These are phyloP conservation scores for Tricholoma furcatifolium DNA, from an alignment of 768 basidiomycete species.

Conservation along the genomic window DNA sequence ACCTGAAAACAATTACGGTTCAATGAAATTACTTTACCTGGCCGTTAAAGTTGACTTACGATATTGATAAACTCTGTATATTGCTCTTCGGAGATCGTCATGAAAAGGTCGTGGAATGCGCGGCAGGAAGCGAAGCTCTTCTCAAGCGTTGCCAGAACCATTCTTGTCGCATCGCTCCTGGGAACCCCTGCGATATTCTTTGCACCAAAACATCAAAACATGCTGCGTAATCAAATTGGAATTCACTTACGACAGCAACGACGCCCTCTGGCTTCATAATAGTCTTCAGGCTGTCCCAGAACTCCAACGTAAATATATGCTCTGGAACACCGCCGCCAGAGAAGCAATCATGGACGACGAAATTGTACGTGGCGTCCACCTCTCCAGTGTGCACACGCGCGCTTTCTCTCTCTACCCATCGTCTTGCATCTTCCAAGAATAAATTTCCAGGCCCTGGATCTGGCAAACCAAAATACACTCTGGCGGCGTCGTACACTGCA, in stretches of 20 bases:
- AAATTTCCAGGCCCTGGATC: slow-evolving; percentile 58
- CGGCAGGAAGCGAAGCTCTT: slow-evolving; percentile 77
- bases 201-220: neutral
- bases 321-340: slow-evolving; percentile 90
- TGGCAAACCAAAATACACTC: slow-evolving; percentile 75
- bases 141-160: slow-evolving; percentile 70
- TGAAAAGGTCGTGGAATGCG: slow-evolving; percentile 73
- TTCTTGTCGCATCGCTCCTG: slow-evolving; percentile 56
- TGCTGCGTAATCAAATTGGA: neutral
- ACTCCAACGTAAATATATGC: slow-evolving; percentile 81
- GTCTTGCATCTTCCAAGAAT: slow-evolving; percentile 75
- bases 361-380: slow-evolving; percentile 50
- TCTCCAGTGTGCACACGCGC: slow-evolving; percentile 24
- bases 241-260: slow-evolving; percentile 67
- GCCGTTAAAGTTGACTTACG: slow-evolving; percentile 39
- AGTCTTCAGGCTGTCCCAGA: slow-evolving; percentile 71
- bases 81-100: slow-evolving; percentile 42
- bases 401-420: slow-evolving; percentile 55
- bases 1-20: slow-evolving; percentile 45
- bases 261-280: slow-evolving; percentile 71
- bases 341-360: slow-evolving; percentile 90
- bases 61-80: slow-evolving; percentile 67
- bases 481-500: slow-evolving; percentile 82
- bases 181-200: slow-evolving; percentile 86
- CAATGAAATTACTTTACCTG: neutral